Conservation (phyloP, 176 grass and related monocot genomes). For the Musa schizocarpa region DNA sequence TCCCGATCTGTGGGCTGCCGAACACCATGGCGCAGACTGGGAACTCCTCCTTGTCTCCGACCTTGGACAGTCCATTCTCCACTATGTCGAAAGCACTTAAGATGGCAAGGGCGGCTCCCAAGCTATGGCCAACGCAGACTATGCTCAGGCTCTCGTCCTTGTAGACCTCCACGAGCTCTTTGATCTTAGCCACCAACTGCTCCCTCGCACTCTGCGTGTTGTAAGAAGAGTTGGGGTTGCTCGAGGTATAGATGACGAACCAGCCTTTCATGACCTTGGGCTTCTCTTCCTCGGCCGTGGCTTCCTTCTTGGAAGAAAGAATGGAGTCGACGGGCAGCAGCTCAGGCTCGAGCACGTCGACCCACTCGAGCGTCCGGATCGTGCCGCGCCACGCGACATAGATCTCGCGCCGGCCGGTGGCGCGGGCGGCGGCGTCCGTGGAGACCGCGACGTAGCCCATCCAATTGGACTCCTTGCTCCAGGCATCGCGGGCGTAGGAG, state of each 20-base stretch:
- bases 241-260: constrained; percentile 72
- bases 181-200: constrained; percentile 51
- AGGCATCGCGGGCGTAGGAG: constrained; percentile 56
- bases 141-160: constrained; percentile 52
- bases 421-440: constrained; percentile 36
- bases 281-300: neutral
- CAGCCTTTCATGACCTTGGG: constrained; percentile 79
- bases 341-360: constrained; percentile 50
- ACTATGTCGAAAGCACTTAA: constrained; percentile 76
- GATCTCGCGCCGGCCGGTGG: constrained; percentile 59
- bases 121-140: constrained; percentile 72
- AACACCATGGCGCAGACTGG: constrained; percentile 75
- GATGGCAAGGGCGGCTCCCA: constrained; percentile 67
- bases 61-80: constrained; percentile 41
- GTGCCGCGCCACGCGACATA: constrained; percentile 71
- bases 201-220: constrained; percentile 50
- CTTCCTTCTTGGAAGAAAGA: constrained; percentile 24
- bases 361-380: constrained; percentile 73
- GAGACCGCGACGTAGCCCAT: constrained; percentile 72
- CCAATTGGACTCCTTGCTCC: constrained; percentile 97
- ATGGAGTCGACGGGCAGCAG: constrained; percentile 44
- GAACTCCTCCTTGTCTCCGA: constrained; percentile 22
- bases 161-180: constrained; percentile 43
- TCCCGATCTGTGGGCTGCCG: constrained; percentile 77
- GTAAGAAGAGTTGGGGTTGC: constrained; percentile 47